Evolutionary conservation across 2,329 filamentous ascomycete species (phyloP), one percentile per base, ranked within the genome.

Genomic region (Blastomyces silverae): DNA sequence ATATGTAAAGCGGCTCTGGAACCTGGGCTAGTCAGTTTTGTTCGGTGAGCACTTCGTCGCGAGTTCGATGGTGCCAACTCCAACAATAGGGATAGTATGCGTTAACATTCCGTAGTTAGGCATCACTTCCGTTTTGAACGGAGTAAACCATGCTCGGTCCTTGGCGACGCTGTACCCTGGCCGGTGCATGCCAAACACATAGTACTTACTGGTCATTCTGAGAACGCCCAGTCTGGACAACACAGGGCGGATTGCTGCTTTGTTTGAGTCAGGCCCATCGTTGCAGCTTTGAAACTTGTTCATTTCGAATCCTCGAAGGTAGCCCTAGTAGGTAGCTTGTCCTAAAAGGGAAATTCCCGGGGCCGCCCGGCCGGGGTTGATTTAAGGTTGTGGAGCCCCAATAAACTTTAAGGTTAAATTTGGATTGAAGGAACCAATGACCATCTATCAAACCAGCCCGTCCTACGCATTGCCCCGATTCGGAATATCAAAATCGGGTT

Each of bases 111-210:
- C 34, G 57, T 31, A 34, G 34, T n/a, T n/a, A n/a, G n/a, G 20
- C 11, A 44, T 59, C 37, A 31, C 2, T 25, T 17, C 25, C 2
- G 61, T 61, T 37, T 67, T 25, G 62, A 69, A 68, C 1, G 64
- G 62, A 34, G 61, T 66, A 44, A 68, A 70, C 68, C 66, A 69
- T 39, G 63, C 63, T 46, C 65, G 64, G 58, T 69, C 62, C 48
- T 66, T 70, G 10, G 64, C 64, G 7, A 67, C 61, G 42, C 64
- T 66, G 31, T 42, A 15, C 44, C 3, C 10, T 22, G 37, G 50
- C 11, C 15, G 55, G 8, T 5, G 17, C 10, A 15, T 25, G 10
- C 15, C 25, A 37, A n/a, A 34, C 10, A 48, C 25, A 63, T 22
- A 3, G 22, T 57, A 31, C 61, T 65, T 34, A 63, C 64, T 68